phyloP scores from a whole-genome alignment of 2,329 filamentous ascomycete species.

The Diaporthe sp. region DNA sequence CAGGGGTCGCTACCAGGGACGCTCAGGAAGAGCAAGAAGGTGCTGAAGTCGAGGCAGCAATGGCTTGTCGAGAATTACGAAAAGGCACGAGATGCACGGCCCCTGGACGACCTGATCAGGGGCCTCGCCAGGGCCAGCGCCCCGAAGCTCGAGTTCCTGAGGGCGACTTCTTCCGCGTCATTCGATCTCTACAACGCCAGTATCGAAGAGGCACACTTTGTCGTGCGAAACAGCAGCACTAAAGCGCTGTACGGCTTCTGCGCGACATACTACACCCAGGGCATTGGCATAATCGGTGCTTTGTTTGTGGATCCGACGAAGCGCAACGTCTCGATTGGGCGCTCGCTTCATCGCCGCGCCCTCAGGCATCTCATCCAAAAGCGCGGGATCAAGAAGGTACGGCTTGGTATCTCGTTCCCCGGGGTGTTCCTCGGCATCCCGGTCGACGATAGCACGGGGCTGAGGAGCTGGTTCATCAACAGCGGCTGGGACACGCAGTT shows the following conservation, averaged over 20 bases:
- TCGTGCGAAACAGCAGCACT: slow-evolving; percentile 94
- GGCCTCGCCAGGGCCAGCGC: slow-evolving; percentile 77
- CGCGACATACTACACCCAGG: slow-evolving; percentile 84
- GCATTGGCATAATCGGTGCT: slow-evolving; percentile 82
- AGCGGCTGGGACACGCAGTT: slow-evolving; percentile 86
- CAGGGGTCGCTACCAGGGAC: slow-evolving; percentile 77
- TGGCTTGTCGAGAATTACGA: slow-evolving; percentile 96
- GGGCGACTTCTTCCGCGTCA: slow-evolving; percentile 77
- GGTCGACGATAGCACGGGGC: slow-evolving; percentile 59
- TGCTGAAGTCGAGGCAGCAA: slow-evolving; percentile 89
- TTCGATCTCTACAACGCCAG: slow-evolving; percentile 81
- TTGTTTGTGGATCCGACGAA: slow-evolving; percentile 92
- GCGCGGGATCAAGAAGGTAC: slow-evolving; percentile 81
- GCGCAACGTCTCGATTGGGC: slow-evolving; percentile 89
- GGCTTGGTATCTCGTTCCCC: slow-evolving; percentile 85
- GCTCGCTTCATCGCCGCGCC: slow-evolving; percentile 89
- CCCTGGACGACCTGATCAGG: slow-evolving; percentile 81
- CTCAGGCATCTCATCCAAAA: slow-evolving; percentile 80
- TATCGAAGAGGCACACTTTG: slow-evolving; percentile 87
- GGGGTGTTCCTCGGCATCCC: slow-evolving; percentile 91
- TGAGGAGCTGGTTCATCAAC: slow-evolving; percentile 87
- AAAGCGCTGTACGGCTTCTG: slow-evolving; percentile 93
- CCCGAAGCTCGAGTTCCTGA: slow-evolving; percentile 78
- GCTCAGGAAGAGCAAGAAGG: slow-evolving; percentile 87
- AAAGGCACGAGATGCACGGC: slow-evolving; percentile 80